phyloP scores from a whole-genome alignment of 768 basidiomycete genomes.

The Hebeloma cylindrosporum region DNA sequence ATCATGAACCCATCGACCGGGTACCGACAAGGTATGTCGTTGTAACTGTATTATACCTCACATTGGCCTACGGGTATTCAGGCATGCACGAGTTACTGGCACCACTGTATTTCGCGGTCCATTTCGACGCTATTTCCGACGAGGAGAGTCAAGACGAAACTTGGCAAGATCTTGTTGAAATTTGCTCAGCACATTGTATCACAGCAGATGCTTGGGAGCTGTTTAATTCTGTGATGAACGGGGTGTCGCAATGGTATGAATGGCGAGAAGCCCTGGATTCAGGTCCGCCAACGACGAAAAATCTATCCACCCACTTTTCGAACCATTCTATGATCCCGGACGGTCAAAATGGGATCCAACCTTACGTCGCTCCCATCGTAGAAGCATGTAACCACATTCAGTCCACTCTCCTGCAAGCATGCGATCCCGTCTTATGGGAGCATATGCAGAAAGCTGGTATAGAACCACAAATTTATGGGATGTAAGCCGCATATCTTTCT shows the following conservation, averaged over 20 bases:
- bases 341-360: slow-evolving; percentile 51
- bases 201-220: slow-evolving; percentile 88
- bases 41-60: background rate
- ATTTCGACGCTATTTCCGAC: slow-evolving; percentile 72
- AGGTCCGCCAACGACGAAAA: slow-evolving; percentile 8
- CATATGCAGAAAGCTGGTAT: slow-evolving; percentile 77
- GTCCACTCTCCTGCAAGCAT: slow-evolving; percentile 62
- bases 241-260: slow-evolving; percentile 76
- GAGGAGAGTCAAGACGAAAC: slow-evolving; percentile 26
- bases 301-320: slow-evolving; percentile 35
- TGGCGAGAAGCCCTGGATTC: slow-evolving; percentile 50
- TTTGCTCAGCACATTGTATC: slow-evolving; percentile 68
- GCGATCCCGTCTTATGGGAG: slow-evolving; percentile 79
- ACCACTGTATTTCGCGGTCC: slow-evolving; percentile 77
- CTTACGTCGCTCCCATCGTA: slow-evolving; percentile 84
- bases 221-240: slow-evolving; percentile 78
- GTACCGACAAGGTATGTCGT: slow-evolving; percentile 72
- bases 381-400: slow-evolving; percentile 81
- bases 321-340: slow-evolving; percentile 46
- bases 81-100: slow-evolving; percentile 99
- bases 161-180: slow-evolving; percentile 47
- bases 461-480: slow-evolving; percentile 96
- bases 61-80: slow-evolving; percentile 17
- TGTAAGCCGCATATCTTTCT: slow-evolving; percentile 54
- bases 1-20: slow-evolving; percentile 78